Evolutionary conservation across 1,284 basidiomycete genomes (phyloP).

Genomic region (Rhodotorula sp.): DNA sequence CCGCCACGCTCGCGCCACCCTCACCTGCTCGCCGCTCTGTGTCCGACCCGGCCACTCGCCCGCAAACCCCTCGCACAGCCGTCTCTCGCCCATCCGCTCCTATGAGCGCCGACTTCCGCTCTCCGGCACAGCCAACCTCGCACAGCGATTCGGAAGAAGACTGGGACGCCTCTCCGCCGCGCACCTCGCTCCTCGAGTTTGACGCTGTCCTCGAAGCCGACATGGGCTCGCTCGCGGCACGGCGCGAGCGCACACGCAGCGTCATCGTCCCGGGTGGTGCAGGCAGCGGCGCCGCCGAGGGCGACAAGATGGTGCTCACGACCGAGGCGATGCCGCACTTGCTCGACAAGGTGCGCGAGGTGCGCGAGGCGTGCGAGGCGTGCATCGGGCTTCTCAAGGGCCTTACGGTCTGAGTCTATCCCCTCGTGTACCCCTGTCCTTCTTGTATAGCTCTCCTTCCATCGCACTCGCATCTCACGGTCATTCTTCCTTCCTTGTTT

Average conservation of each 20-base stretch:
- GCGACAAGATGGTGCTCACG: conserved; percentile 37
- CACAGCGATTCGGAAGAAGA: conserved; percentile 24
- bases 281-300: background rate
- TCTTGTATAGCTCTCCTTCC: too few relatives aligned
- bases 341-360: conserved; percentile 40
- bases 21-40: conserved; percentile 15
- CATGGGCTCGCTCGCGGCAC: background rate
- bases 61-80: background rate
- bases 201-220: background rate
- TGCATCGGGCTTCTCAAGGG: conserved; percentile 39
- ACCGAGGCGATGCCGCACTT: conserved; percentile 44
- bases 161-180: conserved; percentile 22
- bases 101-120: background rate
- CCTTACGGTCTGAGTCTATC: conserved; percentile 8
- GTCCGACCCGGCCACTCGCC: conserved; percentile 18
- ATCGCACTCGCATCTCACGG: too few relatives aligned
- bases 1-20: background rate
- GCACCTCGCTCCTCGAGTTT: conserved; percentile 2
- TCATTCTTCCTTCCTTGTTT: too few relatives aligned
- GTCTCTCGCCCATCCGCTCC: background rate
- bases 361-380: conserved; percentile 35
- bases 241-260: background rate
- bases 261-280: background rate
- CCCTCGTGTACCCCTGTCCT: too few relatives aligned
- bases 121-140: background rate